These are phyloP conservation scores for Cutaneotrichosporon sp. DNA, from an alignment of 1,284 basidiomycete genomes.

Conservation along the genomic window DNA sequence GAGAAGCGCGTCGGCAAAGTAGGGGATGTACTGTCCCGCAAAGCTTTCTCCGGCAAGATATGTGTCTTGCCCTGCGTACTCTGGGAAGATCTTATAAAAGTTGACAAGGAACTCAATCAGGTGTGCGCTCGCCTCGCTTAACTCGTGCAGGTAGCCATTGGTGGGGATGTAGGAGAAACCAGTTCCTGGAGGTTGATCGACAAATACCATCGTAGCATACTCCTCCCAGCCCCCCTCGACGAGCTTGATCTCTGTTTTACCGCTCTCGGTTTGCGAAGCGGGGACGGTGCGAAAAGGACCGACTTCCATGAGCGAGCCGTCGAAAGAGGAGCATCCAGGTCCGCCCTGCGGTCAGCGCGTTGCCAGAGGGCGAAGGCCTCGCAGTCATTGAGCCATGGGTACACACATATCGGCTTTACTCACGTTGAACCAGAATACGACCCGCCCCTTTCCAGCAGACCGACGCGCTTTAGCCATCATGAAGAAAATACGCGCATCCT, in stretches of 20 bases:
- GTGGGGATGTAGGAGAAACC: slow-evolving; percentile 87
- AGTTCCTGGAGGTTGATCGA: slow-evolving; percentile 95
- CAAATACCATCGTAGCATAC: slow-evolving; percentile 93
- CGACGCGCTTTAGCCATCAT: slow-evolving; percentile 83
- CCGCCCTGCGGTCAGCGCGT: slow-evolving; percentile 60
- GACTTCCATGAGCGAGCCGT: slow-evolving; percentile 96
- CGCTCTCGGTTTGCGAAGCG: slow-evolving; percentile 41
- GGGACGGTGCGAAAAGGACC: slow-evolving; percentile 76
- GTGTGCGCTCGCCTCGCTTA: slow-evolving; percentile 71
- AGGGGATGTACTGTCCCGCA: slow-evolving; percentile 99
- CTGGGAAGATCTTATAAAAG: slow-evolving; percentile 88
- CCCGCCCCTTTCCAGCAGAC: slow-evolving; percentile 75
- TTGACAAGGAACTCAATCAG: slow-evolving; percentile 77
- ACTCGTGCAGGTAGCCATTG: slow-evolving; percentile 73
- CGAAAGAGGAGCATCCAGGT: slow-evolving; percentile 94
- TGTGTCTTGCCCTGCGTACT: slow-evolving; percentile 79
- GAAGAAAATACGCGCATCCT: slow-evolving; percentile 56
- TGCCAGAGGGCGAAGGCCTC: not conserved
- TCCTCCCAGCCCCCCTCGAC: slow-evolving; percentile 96
- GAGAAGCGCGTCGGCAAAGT: slow-evolving; percentile 78
- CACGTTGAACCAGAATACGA: slow-evolving; percentile 96
- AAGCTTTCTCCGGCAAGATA: slow-evolving; percentile 90
- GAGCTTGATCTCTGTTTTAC: slow-evolving; percentile 69
- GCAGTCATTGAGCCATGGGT: not conserved
- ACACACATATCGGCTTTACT: slow-evolving; percentile 44